phyloP scores from a whole-genome alignment of 116 monocot genomes.

The Dioscorea cayenensis region DNA sequence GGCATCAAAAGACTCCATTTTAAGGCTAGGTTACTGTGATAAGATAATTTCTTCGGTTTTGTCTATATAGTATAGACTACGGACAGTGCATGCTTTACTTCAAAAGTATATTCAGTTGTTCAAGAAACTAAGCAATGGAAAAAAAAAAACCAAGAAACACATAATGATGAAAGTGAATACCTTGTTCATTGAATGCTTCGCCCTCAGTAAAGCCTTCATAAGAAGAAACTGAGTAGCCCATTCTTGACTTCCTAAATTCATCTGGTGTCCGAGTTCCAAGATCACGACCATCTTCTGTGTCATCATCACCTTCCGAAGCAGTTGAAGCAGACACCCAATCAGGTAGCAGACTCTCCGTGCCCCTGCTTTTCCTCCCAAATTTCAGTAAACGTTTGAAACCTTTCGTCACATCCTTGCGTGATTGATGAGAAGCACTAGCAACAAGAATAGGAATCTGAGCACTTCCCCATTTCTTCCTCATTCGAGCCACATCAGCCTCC shows the following conservation, averaged over 20 bases:
- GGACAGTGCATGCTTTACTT: too few relatives aligned
- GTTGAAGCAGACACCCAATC: slow-evolving; percentile 98
- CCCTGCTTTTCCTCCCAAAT: slow-evolving; percentile 90
- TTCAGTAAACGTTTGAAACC: slow-evolving; percentile 87
- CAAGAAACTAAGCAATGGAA: neutral
- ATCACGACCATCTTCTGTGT: slow-evolving; percentile 68
- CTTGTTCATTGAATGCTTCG: slow-evolving; percentile 68
- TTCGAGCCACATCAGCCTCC: slow-evolving; percentile 65
- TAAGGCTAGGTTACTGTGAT: neutral
- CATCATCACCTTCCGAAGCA: slow-evolving; percentile 96
- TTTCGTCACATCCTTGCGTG: slow-evolving; percentile 74
- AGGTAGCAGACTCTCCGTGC: slow-evolving; percentile 40
- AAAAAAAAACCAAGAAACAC: neutral
- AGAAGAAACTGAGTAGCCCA: slow-evolving; percentile 44
- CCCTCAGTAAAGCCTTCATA: slow-evolving; percentile 59
- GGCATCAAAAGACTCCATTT: too few relatives aligned
- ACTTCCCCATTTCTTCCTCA: slow-evolving; percentile 96
- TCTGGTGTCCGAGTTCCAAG: slow-evolving; percentile 39
- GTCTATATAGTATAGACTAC: too few relatives aligned
- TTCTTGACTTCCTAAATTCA: slow-evolving; percentile 70
- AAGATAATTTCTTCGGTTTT: too few relatives aligned
- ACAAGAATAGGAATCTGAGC: slow-evolving; percentile 77
- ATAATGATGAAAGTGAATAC: slow-evolving; percentile 19
- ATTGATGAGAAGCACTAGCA: slow-evolving; percentile 40
- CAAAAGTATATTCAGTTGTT: too few relatives aligned